Percentiles rank a stretch among this genome's conserved stretches.
phyloP scores from a whole-genome alignment of 768 basidiomycete species.

The Rhodocollybia butyracea region DNA sequence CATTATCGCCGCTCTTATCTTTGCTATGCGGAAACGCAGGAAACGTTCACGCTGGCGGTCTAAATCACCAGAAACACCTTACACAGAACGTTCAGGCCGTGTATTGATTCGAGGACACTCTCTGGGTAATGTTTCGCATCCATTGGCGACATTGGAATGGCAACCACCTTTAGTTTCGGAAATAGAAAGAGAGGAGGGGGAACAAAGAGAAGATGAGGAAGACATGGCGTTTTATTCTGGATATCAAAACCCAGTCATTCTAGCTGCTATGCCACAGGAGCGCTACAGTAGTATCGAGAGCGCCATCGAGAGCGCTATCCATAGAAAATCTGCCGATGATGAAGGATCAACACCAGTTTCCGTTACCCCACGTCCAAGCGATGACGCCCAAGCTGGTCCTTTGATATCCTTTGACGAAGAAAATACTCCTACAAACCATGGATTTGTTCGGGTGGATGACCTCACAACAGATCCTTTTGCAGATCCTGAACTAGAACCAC shows the following conservation, averaged over 20 bases:
- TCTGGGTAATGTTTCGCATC: neutral
- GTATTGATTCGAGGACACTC: conserved; percentile 2
- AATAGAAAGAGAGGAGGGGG: neutral
- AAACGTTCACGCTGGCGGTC: neutral
- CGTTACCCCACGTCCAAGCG: neutral
- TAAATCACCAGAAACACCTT: neutral
- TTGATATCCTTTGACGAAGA: neutral
- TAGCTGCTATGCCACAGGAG: neutral
- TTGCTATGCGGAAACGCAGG: neutral
- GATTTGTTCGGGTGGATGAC: neutral
- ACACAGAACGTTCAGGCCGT: conserved; percentile 1
- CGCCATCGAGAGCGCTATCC: neutral
- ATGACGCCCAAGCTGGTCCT: neutral
- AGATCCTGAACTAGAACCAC: neutral
- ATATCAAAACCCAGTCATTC: neutral
- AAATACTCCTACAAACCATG: neutral
- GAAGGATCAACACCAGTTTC: too few species aligned
- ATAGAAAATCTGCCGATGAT: neutral
- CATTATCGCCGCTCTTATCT: neutral
- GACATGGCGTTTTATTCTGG: neutral
- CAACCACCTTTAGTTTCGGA: conserved; percentile 1
- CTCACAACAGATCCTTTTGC: neutral
- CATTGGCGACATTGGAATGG: neutral
- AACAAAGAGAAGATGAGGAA: neutral
- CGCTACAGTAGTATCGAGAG: neutral